phyloP scores from a whole-genome alignment of 2,329 filamentous ascomycete genomes.

The Lasiodiplodia theobromae region DNA sequence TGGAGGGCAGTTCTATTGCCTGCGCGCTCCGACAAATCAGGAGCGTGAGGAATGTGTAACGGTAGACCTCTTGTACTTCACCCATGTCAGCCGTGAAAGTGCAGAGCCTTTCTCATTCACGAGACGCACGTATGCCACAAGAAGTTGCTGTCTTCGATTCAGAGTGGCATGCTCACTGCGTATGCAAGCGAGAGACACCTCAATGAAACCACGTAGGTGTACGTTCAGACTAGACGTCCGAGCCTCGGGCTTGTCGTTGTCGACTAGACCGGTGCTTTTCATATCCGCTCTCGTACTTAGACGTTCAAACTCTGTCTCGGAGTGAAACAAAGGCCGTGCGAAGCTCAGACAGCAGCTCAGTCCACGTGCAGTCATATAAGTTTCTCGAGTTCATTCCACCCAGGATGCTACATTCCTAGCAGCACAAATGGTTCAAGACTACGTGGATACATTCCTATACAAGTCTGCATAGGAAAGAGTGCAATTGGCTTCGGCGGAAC shows the following conservation, averaged over 20 bases:
- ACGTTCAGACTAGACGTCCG: background rate
- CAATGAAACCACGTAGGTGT: background rate
- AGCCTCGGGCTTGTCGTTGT: background rate
- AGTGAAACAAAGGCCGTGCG: background rate
- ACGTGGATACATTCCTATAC: no score
- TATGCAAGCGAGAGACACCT: background rate
- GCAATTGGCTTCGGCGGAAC: no score
- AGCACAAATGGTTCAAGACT: no score
- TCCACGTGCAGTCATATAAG: background rate
- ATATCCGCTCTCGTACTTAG: background rate
- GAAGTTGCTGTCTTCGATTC: background rate
- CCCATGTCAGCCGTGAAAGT: background rate
- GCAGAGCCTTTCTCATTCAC: background rate
- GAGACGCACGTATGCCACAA: background rate
- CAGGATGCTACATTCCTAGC: background rate
- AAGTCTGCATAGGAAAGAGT: no score
- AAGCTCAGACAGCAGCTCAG: background rate
- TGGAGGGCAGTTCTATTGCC: background rate
- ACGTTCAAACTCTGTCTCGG: background rate
- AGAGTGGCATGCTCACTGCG: background rate
- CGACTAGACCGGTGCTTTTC: background rate
- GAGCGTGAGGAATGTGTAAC: background rate
- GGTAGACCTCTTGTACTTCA: background rate
- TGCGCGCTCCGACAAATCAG: background rate
- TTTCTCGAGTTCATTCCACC: background rate